These are phyloP conservation scores for Leucocoprinus gongylophorus DNA, from an alignment of 1,284 basidiomycete species.

Conservation along the genomic window DNA sequence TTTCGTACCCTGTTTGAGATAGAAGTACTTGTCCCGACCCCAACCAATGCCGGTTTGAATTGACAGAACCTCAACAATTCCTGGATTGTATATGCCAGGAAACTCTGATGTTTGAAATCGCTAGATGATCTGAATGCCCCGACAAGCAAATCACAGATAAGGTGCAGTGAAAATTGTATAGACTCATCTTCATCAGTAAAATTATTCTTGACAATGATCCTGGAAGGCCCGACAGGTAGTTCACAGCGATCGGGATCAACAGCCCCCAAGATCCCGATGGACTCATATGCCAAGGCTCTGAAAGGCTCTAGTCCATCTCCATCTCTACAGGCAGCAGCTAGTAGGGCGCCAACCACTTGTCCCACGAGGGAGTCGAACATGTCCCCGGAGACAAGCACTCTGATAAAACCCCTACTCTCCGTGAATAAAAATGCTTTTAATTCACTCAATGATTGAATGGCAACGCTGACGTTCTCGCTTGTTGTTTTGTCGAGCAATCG, in stretches of 20 bases:
- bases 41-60: constrained; percentile 71
- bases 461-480: constrained; percentile 81
- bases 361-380: constrained; percentile 79
- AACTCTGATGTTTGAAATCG: constrained; percentile 88
- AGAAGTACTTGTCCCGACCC: constrained; percentile 40
- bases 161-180: constrained; percentile 75
- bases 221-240: constrained; percentile 51
- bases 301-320: constrained; percentile 68
- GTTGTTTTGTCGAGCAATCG: constrained; percentile 70
- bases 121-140: constrained; percentile 91
- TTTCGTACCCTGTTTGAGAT: constrained; percentile 60
- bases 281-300: constrained; percentile 75
- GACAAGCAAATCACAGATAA: constrained; percentile 84
- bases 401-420: constrained; percentile 49
- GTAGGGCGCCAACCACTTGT: constrained; percentile 61
- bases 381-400: constrained; percentile 70
- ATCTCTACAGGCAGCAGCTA: constrained; percentile 71
- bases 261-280: constrained; percentile 91
- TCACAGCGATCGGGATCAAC: constrained; percentile 94
- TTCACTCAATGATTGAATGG: constrained; percentile 72
- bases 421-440: constrained; percentile 59
- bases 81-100: constrained; percentile 91
- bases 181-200: constrained; percentile 81
- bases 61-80: constrained; percentile 86
- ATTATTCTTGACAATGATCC: constrained; percentile 75